phyloP scores from a whole-genome alignment of 306 rosid genomes.

The Mimosa bimucronata region DNA sequence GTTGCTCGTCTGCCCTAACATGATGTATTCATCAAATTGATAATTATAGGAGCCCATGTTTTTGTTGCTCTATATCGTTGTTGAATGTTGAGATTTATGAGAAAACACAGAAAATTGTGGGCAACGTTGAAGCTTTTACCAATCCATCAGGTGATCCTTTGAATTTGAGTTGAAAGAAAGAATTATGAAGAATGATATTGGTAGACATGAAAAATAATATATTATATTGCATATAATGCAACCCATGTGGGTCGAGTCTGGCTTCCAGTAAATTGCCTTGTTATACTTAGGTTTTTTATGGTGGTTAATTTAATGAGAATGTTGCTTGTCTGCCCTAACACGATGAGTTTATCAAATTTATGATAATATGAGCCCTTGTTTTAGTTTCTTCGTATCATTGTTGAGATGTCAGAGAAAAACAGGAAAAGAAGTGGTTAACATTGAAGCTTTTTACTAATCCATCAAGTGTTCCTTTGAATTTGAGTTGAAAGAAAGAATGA shows the following conservation, averaged over 20 bases:
- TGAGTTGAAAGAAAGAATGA: constrained; percentile 15
- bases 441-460: constrained; percentile 6
- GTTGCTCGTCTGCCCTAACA: constrained; percentile 24
- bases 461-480: neutral
- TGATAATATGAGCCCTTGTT: neutral
- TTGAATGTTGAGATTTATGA: neutral
- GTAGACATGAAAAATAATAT: constrained; percentile 21
- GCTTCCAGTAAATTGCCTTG: constrained; percentile 23
- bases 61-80: neutral
- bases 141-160: neutral
- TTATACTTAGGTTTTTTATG: constrained; percentile 13
- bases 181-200: constrained; percentile 4
- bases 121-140: neutral
- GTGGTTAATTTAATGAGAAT: neutral
- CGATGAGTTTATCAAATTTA: neutral
- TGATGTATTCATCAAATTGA: neutral
- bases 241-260: constrained; percentile 11
- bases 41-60: neutral
- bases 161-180: constrained; percentile 10
- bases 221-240: constrained; percentile 1
- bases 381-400: neutral
- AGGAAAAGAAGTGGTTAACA: neutral
- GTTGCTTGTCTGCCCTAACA: constrained; percentile 23
- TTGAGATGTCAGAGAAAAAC: neutral
- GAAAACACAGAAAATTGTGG: neutral